Conservation (phyloP, 192 early-diverging fungal genomes). For the Coemansia biformis region DNA sequence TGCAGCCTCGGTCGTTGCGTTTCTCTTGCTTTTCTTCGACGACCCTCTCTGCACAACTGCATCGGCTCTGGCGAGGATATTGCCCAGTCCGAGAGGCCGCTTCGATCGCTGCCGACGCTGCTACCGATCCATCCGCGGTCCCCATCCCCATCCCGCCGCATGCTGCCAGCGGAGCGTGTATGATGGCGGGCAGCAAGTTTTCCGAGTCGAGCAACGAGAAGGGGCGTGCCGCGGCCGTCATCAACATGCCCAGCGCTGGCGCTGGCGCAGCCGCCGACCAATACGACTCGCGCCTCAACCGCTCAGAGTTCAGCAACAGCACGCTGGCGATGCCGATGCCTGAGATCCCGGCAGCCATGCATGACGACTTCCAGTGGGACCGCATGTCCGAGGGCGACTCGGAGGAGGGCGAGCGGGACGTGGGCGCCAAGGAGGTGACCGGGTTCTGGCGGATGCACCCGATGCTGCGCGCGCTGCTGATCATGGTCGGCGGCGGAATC, state of each 20-base stretch:
- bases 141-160: neutral
- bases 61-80: too few relatives aligned
- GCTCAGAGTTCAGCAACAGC: slow-evolving; percentile 20
- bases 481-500: slow-evolving; percentile 53
- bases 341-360: slow-evolving; percentile 28
- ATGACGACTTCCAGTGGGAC: slow-evolving; percentile 53
- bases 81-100: too few relatives aligned
- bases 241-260: slow-evolving; percentile 27
- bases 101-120: neutral
- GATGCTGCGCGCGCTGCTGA: slow-evolving; percentile 50
- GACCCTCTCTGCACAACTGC: too few relatives aligned
- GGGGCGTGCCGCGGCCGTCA: slow-evolving; percentile 13
- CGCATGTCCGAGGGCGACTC: slow-evolving; percentile 11
- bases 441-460: slow-evolving; percentile 56
- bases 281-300: slow-evolving; percentile 1
- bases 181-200: slow-evolving; percentile 36
- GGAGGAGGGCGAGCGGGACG: slow-evolving; percentile 21
- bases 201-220: neutral
- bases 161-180: neutral
- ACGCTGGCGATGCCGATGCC: slow-evolving; percentile 33
- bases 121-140: neutral
- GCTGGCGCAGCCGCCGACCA: neutral
- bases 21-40: too few relatives aligned
- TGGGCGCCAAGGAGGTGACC: slow-evolving; percentile 18
- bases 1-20: too few relatives aligned